These are phyloP conservation scores for Fusarium nodosum DNA, from an alignment of 2,329 filamentous ascomycete genomes.

Conservation along the genomic window DNA sequence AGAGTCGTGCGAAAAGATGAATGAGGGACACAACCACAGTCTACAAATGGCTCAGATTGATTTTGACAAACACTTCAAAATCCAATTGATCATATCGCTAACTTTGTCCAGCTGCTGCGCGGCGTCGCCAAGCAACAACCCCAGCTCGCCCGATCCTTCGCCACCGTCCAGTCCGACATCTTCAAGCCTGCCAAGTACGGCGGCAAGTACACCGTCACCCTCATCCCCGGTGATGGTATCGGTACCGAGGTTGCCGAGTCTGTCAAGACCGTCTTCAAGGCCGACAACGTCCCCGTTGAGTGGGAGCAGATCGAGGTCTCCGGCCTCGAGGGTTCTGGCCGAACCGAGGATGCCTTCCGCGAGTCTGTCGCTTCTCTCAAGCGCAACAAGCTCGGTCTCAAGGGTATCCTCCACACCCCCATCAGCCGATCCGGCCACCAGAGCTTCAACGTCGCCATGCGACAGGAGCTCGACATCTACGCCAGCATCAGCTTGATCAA, in stretches of 20 bases:
- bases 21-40: constrained; percentile 1
- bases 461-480: constrained; percentile 99
- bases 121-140: constrained; percentile 63
- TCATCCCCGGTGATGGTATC: constrained; percentile 99
- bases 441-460: constrained; percentile 99
- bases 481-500: constrained; percentile 98
- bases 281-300: constrained; percentile 97
- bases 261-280: constrained; percentile 99
- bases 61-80: not conserved
- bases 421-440: constrained; percentile 97
- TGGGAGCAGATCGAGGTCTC: constrained; percentile 99
- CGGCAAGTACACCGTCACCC: constrained; percentile 98
- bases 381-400: constrained; percentile 98
- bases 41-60: constrained; percentile 17
- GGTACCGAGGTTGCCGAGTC: constrained; percentile 97
- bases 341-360: constrained; percentile 94
- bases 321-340: constrained; percentile 83
- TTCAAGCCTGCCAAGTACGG: constrained; percentile 99
- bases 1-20: constrained; percentile 4
- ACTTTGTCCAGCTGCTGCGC: constrained; percentile 64
- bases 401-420: constrained; percentile 98
- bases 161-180: constrained; percentile 92
- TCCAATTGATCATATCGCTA: constrained; percentile 43
- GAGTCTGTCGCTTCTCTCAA: constrained; percentile 95
- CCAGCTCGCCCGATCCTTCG: constrained; percentile 70